Evolutionary conservation across 805 yeast species (phyloP), one percentile per base, ranked within the genome.

Genomic region (Nakazawaea pomicola): DNA sequence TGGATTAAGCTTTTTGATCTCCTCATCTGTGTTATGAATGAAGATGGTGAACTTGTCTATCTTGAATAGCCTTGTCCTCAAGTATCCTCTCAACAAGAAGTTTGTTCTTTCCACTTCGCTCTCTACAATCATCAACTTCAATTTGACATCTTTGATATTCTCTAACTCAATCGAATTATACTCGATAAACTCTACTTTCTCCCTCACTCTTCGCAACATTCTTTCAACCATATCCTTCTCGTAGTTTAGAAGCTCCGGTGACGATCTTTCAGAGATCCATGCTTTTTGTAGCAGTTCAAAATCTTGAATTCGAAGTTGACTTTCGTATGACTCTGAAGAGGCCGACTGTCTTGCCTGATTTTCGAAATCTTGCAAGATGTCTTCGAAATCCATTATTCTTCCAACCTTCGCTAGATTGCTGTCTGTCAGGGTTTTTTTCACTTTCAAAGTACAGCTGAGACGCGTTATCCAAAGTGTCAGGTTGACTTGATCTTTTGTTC

Each of bases 101-200:
- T 82, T 87, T 23, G 88, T 75, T 43, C 99, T 66, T 52, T 93
- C 98, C 18, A 93, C 71, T 51, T 93, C 98, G 11, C 95, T 83
- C 55, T 93, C 99, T 50, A 91, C 80, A 18, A 95, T 76, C 65
- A 93, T 76, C 34, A 90, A 66, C 44, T 85, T 82, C 44, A 91
- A 61, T 54, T 90, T 90, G 60, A 80, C 79, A 46, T 82, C 86
- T 39, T 64, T 68, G 43, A 79, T 80, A 32, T 70, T 67, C 39
- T 83, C 85, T 29, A 83, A 65, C 41, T 84, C 90, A 54, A 87
- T 80, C 7, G 95, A 82, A 50, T 87, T 85, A 38, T 78, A 69
- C 51, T 84, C 91, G 29, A 91, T 78, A 41, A 74, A 72, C 49
- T 84, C 95, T 43, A 88, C 78, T 58, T 87, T 90, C 35, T 66